Evolutionary conservation across 306 rosid species (phyloP).

Genomic region (Lotus japonicus): DNA sequence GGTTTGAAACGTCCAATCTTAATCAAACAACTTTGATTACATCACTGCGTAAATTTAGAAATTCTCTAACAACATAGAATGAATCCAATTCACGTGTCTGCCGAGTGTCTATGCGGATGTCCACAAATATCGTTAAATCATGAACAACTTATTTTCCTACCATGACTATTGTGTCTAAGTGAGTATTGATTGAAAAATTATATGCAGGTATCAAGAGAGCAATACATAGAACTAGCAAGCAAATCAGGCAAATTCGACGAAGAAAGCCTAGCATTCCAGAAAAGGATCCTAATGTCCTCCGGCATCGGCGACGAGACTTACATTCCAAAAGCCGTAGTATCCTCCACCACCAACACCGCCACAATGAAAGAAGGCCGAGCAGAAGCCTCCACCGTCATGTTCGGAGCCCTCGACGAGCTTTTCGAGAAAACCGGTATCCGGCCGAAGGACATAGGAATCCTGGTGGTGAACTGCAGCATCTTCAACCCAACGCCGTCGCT

Average conservation of each 20-base stretch:
- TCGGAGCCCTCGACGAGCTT: slow-evolving; percentile 89
- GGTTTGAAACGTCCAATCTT: too few relatives aligned
- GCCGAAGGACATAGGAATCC: slow-evolving; percentile 76
- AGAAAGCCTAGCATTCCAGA: slow-evolving; percentile 57
- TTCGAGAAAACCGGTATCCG: slow-evolving; percentile 73
- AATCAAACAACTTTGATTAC: too few relatives aligned
- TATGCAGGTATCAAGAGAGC: slow-evolving; percentile 59
- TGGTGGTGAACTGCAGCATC: slow-evolving; percentile 91
- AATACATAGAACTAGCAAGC: slow-evolving; percentile 65
- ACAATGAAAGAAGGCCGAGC: slow-evolving; percentile 95
- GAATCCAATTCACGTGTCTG: too few relatives aligned
- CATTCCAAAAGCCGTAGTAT: slow-evolving; percentile 61
- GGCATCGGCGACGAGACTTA: slow-evolving; percentile 89
- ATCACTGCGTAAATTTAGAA: too few relatives aligned
- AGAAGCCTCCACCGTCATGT: slow-evolving; percentile 81
- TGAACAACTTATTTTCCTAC: too few relatives aligned
- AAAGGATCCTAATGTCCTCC: slow-evolving; percentile 59
- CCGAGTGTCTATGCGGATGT: too few relatives aligned
- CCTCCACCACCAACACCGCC: slow-evolving; percentile 45
- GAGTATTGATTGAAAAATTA: background rate
- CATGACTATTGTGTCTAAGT: background rate
- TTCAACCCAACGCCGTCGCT: slow-evolving; percentile 94
- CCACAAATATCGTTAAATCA: too few relatives aligned
- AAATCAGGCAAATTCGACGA: slow-evolving; percentile 83
- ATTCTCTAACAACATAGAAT: too few relatives aligned